These are phyloP conservation scores for Tetracladium marchalianum DNA, from an alignment of 495 filamentous ascomycete genomes.

Conservation along the genomic window DNA sequence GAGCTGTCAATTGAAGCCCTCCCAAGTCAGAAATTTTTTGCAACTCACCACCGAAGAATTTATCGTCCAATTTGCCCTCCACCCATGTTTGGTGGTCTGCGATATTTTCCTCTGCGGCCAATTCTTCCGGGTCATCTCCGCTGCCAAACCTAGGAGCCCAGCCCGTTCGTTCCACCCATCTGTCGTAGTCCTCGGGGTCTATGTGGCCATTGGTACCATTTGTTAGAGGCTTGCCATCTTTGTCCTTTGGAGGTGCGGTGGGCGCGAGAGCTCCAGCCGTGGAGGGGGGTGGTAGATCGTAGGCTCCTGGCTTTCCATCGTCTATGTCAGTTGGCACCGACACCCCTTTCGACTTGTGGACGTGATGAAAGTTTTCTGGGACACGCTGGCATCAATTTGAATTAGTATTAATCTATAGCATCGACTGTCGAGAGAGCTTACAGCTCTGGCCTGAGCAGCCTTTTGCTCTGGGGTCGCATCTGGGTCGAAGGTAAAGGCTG, in stretches of 20 bases:
- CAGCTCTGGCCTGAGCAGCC: conserved; percentile 64
- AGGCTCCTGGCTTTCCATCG: conserved; percentile 55
- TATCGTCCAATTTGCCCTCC: conserved; percentile 77
- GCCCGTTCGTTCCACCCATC: conserved; percentile 62
- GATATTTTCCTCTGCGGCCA: conserved; percentile 48
- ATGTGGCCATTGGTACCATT: conserved; percentile 30
- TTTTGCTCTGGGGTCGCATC: conserved; percentile 79
- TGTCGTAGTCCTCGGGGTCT: conserved; percentile 46
- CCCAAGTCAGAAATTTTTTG: background rate
- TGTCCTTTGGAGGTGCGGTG: conserved; percentile 27
- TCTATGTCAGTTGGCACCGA: conserved; percentile 68
- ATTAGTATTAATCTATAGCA: conserved; percentile 2
- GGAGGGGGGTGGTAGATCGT: conserved; percentile 68
- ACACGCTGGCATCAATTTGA: conserved; percentile 33
- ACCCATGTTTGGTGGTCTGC: conserved; percentile 81
- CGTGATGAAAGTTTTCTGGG: conserved; percentile 52
- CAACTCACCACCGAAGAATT: conserved; percentile 75
- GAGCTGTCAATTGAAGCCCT: conserved; percentile 11
- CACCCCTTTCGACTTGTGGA: conserved; percentile 54
- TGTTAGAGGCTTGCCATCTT: conserved; percentile 34
- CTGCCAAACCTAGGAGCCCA: conserved; percentile 80
- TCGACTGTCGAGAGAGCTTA: conserved; percentile 34
- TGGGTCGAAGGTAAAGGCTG: conserved; percentile 80
- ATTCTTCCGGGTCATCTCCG: conserved; percentile 32
- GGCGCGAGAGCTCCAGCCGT: conserved; percentile 56